These are phyloP conservation scores for Diplocarpon rosae DNA, from an alignment of 2,329 filamentous ascomycete species.

Conservation along the genomic window DNA sequence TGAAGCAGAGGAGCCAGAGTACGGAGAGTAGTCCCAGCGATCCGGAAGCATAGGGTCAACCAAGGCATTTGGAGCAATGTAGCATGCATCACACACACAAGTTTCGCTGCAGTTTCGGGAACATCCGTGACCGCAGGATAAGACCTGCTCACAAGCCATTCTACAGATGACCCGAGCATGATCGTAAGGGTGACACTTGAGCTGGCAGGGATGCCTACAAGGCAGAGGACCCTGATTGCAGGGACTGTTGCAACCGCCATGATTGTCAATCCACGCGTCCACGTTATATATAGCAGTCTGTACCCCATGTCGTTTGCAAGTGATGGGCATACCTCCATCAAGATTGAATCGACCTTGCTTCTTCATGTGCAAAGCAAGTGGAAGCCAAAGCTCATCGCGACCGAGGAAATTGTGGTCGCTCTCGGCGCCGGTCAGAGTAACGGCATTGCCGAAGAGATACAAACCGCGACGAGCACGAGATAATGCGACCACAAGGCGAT, in stretches of 20 bases:
- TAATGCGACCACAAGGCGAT: constrained; percentile 47
- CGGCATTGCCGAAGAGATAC: constrained; percentile 72
- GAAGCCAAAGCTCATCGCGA: constrained; percentile 21
- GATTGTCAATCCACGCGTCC: constrained; percentile 39
- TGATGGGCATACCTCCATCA: constrained; percentile 44
- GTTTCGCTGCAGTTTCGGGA: constrained; percentile 16
- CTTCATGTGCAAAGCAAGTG: constrained; percentile 32
- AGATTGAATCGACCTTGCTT: constrained; percentile 26
- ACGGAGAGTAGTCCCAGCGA: background rate
- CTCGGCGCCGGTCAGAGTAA: constrained; percentile 30
- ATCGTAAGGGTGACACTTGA: constrained; percentile 23
- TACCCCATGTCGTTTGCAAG: constrained; percentile 47
- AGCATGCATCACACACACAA: constrained; percentile 19
- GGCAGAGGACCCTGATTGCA: constrained; percentile 32
- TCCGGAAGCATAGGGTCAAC: background rate
- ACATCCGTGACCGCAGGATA: constrained; percentile 25
- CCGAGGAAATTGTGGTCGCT: constrained; percentile 6
- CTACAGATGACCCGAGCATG: constrained; percentile 20
- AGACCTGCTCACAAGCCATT: constrained; percentile 14
- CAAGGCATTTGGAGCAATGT: background rate
- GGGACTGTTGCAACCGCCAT: constrained; percentile 39
- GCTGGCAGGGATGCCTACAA: constrained; percentile 24
- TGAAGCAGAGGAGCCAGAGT: background rate
- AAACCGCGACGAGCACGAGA: constrained; percentile 67
- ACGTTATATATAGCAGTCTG: constrained; percentile 41